A percentile compares a stretch with the other conserved stretches of the same genome.
phyloP scores from a whole-genome alignment of 345 rosid species.

The Ailanthus altissimus region DNA sequence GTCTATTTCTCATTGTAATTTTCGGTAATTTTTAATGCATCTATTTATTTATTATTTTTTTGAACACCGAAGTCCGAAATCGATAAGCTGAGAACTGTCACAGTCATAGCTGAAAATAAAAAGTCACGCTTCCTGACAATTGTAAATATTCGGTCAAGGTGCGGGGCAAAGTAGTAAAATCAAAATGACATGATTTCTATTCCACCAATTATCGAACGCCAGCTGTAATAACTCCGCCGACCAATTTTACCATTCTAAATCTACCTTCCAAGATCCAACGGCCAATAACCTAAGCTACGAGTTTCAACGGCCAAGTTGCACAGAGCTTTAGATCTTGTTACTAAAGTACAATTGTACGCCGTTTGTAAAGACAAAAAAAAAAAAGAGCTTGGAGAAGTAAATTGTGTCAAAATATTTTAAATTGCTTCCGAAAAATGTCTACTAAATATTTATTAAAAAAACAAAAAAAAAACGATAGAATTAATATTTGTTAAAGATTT shows the following conservation, averaged over 20 bases:
- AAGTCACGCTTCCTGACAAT: neutral
- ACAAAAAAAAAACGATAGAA: too few relatives aligned
- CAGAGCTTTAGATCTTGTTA: neutral
- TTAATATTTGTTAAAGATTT: too few relatives aligned
- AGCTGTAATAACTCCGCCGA: neutral
- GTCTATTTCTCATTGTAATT: too few relatives aligned
- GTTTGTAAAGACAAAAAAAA: neutral
- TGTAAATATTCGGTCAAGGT: neutral
- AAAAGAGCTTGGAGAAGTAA: too few relatives aligned
- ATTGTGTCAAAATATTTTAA: too few relatives aligned
- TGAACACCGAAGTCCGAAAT: neutral
- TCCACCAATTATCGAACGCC: neutral
- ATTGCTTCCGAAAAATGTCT: too few relatives aligned
- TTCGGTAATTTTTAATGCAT: neutral
- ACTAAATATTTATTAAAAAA: too few relatives aligned
- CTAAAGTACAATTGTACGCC: neutral
- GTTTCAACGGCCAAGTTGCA: slow-evolving; percentile 1
- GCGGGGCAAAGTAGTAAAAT: neutral
- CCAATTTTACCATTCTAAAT: neutral
- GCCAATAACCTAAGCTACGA: neutral
- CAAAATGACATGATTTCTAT: neutral
- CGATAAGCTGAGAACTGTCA: neutral
- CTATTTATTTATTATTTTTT: neutral
- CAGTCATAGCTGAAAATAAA: neutral
- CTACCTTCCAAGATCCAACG: slow-evolving; percentile 8